phyloP scores from a whole-genome alignment of 345 rosid species.

The Euphorbia pulcherrima region DNA sequence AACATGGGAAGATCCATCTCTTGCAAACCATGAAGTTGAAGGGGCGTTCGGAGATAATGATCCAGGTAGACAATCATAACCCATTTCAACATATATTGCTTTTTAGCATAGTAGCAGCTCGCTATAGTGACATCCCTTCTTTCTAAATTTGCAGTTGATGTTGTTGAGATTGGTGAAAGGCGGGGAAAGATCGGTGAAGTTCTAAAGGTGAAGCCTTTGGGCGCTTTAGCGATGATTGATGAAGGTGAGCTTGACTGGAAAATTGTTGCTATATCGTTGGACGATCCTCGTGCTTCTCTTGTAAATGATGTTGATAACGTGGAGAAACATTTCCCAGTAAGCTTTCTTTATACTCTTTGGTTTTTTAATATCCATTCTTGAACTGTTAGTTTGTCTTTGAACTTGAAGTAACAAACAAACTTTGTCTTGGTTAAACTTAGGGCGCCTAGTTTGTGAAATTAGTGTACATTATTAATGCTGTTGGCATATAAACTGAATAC shows the following conservation, averaged over 20 bases:
- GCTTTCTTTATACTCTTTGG: conserved; percentile 4
- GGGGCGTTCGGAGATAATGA: conserved; percentile 94
- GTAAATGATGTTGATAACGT: conserved; percentile 84
- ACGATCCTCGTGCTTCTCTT: conserved; percentile 91
- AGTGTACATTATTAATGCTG: not conserved
- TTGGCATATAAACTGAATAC: not conserved
- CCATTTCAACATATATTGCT: conserved; percentile 7
- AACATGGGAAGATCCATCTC: conserved; percentile 98
- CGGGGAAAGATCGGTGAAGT: conserved; percentile 68
- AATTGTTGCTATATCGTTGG: conserved; percentile 84
- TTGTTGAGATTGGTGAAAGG: conserved; percentile 85
- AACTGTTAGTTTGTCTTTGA: not conserved
- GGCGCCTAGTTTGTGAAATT: not conserved
- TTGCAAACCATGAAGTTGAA: conserved; percentile 75
- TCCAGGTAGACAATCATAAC: conserved; percentile 46
- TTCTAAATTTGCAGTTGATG: conserved; percentile 57
- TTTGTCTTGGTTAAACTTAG: not conserved
- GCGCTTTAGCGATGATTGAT: conserved; percentile 91
- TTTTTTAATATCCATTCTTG: not conserved
- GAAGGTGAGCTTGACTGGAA: conserved; percentile 99
- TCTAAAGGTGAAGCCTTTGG: conserved; percentile 79
- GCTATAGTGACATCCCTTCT: not conserved
- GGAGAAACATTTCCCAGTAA: conserved; percentile 89
- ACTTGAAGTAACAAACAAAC: not conserved
- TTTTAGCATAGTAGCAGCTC: not conserved